Conservation (phyloP, 352 stramenopile genomes). For the Thraustochytrium sp. region DNA sequence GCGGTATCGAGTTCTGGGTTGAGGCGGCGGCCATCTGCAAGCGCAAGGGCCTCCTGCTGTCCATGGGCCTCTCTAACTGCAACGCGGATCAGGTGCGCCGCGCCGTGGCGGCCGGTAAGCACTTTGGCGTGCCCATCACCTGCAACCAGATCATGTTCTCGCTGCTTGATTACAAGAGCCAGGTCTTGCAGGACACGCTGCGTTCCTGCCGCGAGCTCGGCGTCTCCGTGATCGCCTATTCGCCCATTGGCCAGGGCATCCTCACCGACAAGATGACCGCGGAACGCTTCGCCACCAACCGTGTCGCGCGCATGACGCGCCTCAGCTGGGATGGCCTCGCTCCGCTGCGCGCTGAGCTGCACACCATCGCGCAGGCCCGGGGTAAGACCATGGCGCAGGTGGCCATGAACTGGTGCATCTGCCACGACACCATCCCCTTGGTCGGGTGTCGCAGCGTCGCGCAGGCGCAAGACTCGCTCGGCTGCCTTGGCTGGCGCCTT, state of each 20-base stretch:
- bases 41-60: constrained; percentile 53
- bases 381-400: constrained; percentile 56
- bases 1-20: constrained; percentile 55
- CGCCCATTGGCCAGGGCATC: constrained; percentile 57
- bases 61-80: constrained; percentile 60
- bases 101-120: constrained; percentile 51
- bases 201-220: constrained; percentile 53
- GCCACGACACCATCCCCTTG: constrained; percentile 54
- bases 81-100: constrained; percentile 55
- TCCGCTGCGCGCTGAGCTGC: constrained; percentile 50
- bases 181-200: constrained; percentile 55
- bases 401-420: constrained; percentile 57
- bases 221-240: constrained; percentile 58
- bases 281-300: constrained; percentile 55
- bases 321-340: constrained; percentile 53
- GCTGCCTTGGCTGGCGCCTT: constrained; percentile 51
- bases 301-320: constrained; percentile 54
- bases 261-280: constrained; percentile 55
- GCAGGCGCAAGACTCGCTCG: constrained; percentile 55
- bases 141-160: constrained; percentile 60
- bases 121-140: constrained; percentile 52
- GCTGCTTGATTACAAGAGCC: constrained; percentile 58
- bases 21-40: constrained; percentile 53
- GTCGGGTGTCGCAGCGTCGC: constrained; percentile 54
- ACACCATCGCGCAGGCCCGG: constrained; percentile 50